A percentile compares a stretch with the other conserved stretches of the same genome.
phyloP scores from a whole-genome alignment of 441 rosid genomes.

The Populus tomentosa region DNA sequence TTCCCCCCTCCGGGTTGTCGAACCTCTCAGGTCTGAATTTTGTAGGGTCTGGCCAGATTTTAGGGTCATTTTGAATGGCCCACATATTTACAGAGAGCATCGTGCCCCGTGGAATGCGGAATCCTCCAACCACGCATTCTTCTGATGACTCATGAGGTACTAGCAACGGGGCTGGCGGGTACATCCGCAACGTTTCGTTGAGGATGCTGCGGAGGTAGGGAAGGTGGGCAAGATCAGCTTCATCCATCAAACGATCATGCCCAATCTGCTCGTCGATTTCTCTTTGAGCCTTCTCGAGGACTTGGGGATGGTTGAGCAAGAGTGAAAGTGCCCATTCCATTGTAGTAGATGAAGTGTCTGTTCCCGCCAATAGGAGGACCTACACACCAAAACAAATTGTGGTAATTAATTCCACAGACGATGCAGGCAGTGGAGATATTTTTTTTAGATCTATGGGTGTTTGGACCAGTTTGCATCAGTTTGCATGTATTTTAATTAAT shows the following conservation, averaged over 20 bases:
- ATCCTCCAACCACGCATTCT: constrained; percentile 36
- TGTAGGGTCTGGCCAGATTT: constrained; percentile 34
- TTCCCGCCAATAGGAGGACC: constrained; percentile 38
- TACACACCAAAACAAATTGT: not conserved
- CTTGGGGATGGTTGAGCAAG: constrained; percentile 40
- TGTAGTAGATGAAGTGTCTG: constrained; percentile 27
- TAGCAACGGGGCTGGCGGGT: constrained; percentile 37
- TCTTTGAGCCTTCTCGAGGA: constrained; percentile 23
- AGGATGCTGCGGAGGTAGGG: constrained; percentile 39
- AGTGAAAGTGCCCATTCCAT: constrained; percentile 55
- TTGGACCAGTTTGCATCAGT: no score
- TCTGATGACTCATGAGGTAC: constrained; percentile 43
- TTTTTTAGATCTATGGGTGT: no score
- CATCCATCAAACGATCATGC: constrained; percentile 29
- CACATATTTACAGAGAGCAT: constrained; percentile 40
- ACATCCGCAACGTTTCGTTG: constrained; percentile 41
- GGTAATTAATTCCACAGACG: no score
- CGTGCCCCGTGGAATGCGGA: constrained; percentile 34
- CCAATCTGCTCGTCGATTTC: constrained; percentile 41
- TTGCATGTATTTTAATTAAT: no score
- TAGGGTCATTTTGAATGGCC: constrained; percentile 49
- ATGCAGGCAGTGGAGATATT: no score
- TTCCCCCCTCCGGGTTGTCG: constrained; percentile 16
- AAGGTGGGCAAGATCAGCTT: constrained; percentile 35
- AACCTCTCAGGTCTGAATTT: constrained; percentile 50